phyloP scores from a whole-genome alignment of 768 basidiomycete species.

The Ephemerocybe angulata region DNA sequence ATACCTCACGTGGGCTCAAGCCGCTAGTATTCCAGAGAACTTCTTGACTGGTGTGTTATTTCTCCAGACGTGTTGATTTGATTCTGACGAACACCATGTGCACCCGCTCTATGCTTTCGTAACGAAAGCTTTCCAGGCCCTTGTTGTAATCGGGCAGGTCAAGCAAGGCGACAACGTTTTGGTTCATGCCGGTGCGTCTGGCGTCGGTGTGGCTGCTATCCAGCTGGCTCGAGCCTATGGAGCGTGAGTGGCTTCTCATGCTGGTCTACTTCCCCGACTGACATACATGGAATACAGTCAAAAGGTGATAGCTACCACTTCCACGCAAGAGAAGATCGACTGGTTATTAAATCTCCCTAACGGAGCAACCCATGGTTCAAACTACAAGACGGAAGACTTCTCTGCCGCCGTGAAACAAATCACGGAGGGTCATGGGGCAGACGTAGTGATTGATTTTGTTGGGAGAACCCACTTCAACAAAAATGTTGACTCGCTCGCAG shows the following conservation, averaged over 20 bases:
- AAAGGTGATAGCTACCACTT: slow-evolving; percentile 82
- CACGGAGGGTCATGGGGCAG: slow-evolving; percentile 68
- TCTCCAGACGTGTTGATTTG: neutral
- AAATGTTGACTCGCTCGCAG: slow-evolving; percentile 65
- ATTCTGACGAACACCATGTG: neutral
- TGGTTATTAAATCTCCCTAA: slow-evolving; percentile 65
- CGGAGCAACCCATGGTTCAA: slow-evolving; percentile 72
- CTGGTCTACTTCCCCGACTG: slow-evolving; percentile 5
- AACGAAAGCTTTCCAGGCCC: slow-evolving; percentile 42
- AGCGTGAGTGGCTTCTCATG: slow-evolving; percentile 50
- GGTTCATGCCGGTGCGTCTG: slow-evolving; percentile 88
- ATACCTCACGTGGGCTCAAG: slow-evolving; percentile 76
- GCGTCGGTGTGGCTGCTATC: slow-evolving; percentile 84
- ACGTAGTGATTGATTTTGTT: slow-evolving; percentile 85
- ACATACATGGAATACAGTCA: slow-evolving; percentile 33
- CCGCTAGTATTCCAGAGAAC: slow-evolving; percentile 84
- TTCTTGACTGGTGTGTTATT: slow-evolving; percentile 70
- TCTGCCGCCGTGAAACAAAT: slow-evolving; percentile 64
- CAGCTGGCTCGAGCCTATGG: slow-evolving; percentile 75
- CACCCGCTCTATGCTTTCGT: neutral
- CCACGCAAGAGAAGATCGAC: slow-evolving; percentile 76
- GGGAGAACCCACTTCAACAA: slow-evolving; percentile 70
- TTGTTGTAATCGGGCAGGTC: slow-evolving; percentile 63
- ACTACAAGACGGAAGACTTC: slow-evolving; percentile 86
- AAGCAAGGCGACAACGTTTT: slow-evolving; percentile 72